Evolutionary conservation across 1,284 basidiomycete genomes (phyloP).

Genomic region (Trametes sp.): DNA sequence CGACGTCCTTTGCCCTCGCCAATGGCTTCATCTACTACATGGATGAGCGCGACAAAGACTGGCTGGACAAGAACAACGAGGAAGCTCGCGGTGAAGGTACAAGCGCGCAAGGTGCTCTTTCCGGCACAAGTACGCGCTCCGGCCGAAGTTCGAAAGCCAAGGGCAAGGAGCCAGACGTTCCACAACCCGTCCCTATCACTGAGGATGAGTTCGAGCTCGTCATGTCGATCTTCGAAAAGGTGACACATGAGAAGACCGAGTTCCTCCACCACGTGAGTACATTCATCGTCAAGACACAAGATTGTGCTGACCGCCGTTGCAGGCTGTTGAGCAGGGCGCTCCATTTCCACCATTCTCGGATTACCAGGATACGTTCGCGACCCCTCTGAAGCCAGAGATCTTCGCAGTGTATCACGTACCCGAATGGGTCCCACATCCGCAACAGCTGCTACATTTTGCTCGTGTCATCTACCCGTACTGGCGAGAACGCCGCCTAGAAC

Average conservation of each 20-base stretch:
- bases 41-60: conserved; percentile 96
- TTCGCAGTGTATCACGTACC: conserved; percentile 41
- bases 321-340: conserved; percentile 71
- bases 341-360: conserved; percentile 82
- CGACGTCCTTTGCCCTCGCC: conserved; percentile 60
- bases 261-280: conserved; percentile 86
- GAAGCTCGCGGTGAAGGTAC: conserved; percentile 88
- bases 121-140: conserved; percentile 56
- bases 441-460: conserved; percentile 37
- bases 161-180: conserved; percentile 77
- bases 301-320: conserved; percentile 10
- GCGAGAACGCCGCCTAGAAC: conserved; percentile 42
- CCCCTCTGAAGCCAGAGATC: conserved; percentile 33
- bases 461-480: conserved; percentile 42
- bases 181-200: conserved; percentile 68
- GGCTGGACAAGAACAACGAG: conserved; percentile 93
- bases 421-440: conserved; percentile 37
- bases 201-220: conserved; percentile 96
- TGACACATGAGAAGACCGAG: conserved; percentile 91
- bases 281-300: not conserved
- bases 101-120: conserved; percentile 74
- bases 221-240: conserved; percentile 94
- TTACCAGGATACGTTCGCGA: conserved; percentile 41
- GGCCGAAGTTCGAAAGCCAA: conserved; percentile 78
- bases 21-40: conserved; percentile 88